Conservation (phyloP, 768 basidiomycete genomes). For the Kwoniella sp. region DNA sequence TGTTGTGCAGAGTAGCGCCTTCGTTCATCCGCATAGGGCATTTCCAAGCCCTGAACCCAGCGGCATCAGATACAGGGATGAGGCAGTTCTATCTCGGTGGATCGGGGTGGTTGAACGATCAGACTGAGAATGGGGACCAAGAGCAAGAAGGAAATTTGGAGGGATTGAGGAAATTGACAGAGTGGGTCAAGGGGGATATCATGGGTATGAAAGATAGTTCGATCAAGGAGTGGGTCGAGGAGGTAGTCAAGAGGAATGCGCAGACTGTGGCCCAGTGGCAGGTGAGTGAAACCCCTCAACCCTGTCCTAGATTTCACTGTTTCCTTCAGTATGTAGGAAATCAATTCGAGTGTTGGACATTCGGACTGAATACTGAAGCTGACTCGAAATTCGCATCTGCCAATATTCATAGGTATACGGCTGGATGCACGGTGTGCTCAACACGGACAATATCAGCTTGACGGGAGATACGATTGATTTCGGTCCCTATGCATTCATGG, state of each 20-base stretch:
- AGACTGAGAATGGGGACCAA: slow-evolving; percentile 24
- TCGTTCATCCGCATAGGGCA: slow-evolving; percentile 90
- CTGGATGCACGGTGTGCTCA: slow-evolving; percentile 79
- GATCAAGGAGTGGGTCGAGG: slow-evolving; percentile 63
- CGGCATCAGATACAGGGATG: slow-evolving; percentile 19
- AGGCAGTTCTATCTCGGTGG: slow-evolving; percentile 64
- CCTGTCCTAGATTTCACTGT: background rate
- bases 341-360: no score
- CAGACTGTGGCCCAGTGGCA: slow-evolving; percentile 96
- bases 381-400: background rate
- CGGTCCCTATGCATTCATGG: slow-evolving; percentile 92
- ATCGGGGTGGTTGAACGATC: slow-evolving; percentile 63
- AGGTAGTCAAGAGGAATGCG: slow-evolving; percentile 81
- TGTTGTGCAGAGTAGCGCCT: slow-evolving; percentile 79
- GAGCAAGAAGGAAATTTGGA: slow-evolving; percentile 65
- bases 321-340: no score
- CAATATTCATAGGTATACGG: slow-evolving; percentile 49
- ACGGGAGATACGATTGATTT: slow-evolving; percentile 62
- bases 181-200: slow-evolving; percentile 71
- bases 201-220: slow-evolving; percentile 29
- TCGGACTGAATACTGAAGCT: background rate
- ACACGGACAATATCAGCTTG: slow-evolving; percentile 77
- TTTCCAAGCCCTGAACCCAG: slow-evolving; percentile 80
- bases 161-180: slow-evolving; percentile 69
- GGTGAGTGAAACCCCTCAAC: slow-evolving; percentile 50